A percentile compares a stretch with the other conserved stretches of the same genome.
Evolutionary conservation across 1,139 yeast species (phyloP).

Genomic region (Yamadazyma mexicana): DNA sequence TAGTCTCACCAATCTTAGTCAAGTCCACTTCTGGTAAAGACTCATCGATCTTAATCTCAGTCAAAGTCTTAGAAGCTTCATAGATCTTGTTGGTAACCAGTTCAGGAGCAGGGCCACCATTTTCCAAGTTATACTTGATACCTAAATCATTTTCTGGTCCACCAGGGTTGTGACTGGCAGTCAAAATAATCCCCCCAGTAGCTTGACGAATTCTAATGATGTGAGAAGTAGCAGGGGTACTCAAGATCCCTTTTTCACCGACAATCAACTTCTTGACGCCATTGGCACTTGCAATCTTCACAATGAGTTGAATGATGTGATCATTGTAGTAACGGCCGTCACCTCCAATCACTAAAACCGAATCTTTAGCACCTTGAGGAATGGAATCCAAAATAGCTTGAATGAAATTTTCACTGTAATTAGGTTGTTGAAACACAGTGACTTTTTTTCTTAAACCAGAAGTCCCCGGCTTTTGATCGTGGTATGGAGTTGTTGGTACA

Average conservation of each 20-base stretch:
- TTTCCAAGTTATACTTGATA: constrained; percentile 89
- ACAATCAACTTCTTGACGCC: constrained; percentile 82
- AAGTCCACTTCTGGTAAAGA: constrained; percentile 61
- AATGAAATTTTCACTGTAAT: constrained; percentile 91
- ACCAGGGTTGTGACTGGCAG: constrained; percentile 99
- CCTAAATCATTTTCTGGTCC: constrained; percentile 94
- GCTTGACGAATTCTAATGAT: constrained; percentile 75
- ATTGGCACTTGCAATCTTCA: constrained; percentile 84
- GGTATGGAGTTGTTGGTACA: constrained; percentile 68
- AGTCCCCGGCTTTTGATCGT: constrained; percentile 97
- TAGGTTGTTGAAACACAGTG: constrained; percentile 71
- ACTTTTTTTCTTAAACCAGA: constrained; percentile 95
- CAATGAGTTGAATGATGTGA: constrained; percentile 76
- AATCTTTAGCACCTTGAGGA: constrained; percentile 79
- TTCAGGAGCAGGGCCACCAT: constrained; percentile 99
- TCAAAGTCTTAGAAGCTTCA: constrained; percentile 62
- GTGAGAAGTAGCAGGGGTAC: constrained; percentile 96
- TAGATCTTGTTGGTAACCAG: constrained; percentile 84
- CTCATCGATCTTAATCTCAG: constrained; percentile 56
- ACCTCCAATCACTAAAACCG: constrained; percentile 91
- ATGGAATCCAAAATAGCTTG: constrained; percentile 84
- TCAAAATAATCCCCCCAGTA: constrained; percentile 94
- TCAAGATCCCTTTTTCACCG: constrained; percentile 84
- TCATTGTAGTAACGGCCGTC: constrained; percentile 94
- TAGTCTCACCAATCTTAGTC: constrained; percentile 51